Base-by-base conservation (phyloP, 2,329 filamentous ascomycete species). In the Helicocarpus griseus region DNA sequence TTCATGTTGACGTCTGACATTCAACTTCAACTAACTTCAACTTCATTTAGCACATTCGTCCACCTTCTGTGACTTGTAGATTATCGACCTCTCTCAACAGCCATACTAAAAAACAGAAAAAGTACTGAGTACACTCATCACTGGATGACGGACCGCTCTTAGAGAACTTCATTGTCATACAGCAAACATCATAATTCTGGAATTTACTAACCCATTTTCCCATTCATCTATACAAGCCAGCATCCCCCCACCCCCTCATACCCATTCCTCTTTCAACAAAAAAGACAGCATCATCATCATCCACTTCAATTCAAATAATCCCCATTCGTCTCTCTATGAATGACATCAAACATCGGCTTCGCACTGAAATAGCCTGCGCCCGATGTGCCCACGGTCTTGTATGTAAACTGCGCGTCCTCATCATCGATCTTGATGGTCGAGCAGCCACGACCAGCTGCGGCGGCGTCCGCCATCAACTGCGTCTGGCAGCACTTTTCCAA, bases 261-360 rank as follows among this genome's bases (percentile, higher is more conserved):
- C 41, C 40, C 21, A 36, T 35, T 38, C 19, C 28, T 21, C 4
- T 43, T 19, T 7, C 3, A 17, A 35, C 11, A 19, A 17, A 48
- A 48, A n/a, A 14, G 33, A 9, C 26, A 11, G 13, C 31, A 11
- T 26, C 26, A 19, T 24, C 19, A 11, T 14, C 14, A 21, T 9
- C 6, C 21, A 26, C 13, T 24, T 58, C 65, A 76, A 54, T 73
- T 61, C 56, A 82, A 60, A 63, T 82, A 81, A 9, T 77, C 76
- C 1, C 77, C 78, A 21, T 70, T 69, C 2, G 76, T 78, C 68
- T 84, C 79, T 62, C 77, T 76, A 60, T 83, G 77, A 55, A 85
- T 78, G 38, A 87, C 68, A 69, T 87, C 84, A 69, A 89, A 89
- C 56, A 83, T 59, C 14, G 85, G 85, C 69, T 82, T 83, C 5